Conservation (phyloP, 2,329 filamentous ascomycete genomes). For the Sphaerulina musiva region DNA sequence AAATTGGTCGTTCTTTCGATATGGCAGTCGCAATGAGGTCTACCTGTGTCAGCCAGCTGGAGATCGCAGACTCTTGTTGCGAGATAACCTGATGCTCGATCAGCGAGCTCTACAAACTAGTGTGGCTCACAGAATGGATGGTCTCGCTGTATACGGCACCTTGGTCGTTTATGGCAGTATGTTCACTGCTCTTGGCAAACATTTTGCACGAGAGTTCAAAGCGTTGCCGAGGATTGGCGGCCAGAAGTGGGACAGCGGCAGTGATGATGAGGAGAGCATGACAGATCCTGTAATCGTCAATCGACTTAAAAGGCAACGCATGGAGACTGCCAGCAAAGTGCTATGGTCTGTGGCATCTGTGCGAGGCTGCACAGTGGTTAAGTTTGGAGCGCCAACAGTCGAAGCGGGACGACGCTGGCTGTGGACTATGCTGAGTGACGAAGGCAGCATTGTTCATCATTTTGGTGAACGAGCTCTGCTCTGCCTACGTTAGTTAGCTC, state of each 20-base stretch:
- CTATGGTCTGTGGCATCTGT: slow-evolving; percentile 79
- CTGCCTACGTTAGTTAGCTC: slow-evolving; percentile 43
- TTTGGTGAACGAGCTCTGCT: slow-evolving; percentile 80
- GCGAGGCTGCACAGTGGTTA: slow-evolving; percentile 79
- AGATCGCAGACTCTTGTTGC: slow-evolving; percentile 59
- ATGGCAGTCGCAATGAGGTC: slow-evolving; percentile 84
- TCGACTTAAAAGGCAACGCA: slow-evolving; percentile 41
- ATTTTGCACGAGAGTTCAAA: slow-evolving; percentile 74
- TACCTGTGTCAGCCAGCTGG: slow-evolving; percentile 47
- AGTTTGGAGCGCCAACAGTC: slow-evolving; percentile 76
- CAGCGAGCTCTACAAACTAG: slow-evolving; percentile 26
- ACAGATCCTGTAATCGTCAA: slow-evolving; percentile 35
- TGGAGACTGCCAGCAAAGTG: slow-evolving; percentile 56
- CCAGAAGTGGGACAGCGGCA: slow-evolving; percentile 59
- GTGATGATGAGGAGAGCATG: slow-evolving; percentile 35
- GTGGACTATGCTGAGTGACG: slow-evolving; percentile 62
- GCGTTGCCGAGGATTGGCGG: slow-evolving; percentile 74
- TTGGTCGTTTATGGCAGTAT: slow-evolving; percentile 71
- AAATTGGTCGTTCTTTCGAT: slow-evolving; percentile 74
- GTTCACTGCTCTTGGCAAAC: slow-evolving; percentile 59
- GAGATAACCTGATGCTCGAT: slow-evolving; percentile 72
- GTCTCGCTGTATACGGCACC: slow-evolving; percentile 73
- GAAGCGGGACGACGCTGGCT: slow-evolving; percentile 79
- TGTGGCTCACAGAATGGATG: slow-evolving; percentile 58
- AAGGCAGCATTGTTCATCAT: slow-evolving; percentile 61